Base-by-base conservation (phyloP, 2,329 filamentous ascomycete species). In the Didymella lethalis region DNA sequence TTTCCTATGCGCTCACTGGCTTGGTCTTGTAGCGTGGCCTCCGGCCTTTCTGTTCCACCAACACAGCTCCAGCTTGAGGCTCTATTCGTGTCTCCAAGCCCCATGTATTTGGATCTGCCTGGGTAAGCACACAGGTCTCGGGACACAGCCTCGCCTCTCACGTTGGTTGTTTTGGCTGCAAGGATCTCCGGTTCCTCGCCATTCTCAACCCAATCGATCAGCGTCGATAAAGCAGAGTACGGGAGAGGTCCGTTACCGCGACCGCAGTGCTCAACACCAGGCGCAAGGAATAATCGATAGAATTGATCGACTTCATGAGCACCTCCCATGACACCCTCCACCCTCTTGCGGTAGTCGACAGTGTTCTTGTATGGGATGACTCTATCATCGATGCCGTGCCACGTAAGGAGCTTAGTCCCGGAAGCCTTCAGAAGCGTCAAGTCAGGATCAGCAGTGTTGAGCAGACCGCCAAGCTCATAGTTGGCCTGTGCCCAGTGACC, bases 241-340 rank as follows among this genome's bases (percentile, higher is more conserved):
- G 67, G 70, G 8, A 59, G 29, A 7, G 69, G 62, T 4, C 70
- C 71, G 5, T 46, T 41, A 2, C 71, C 67, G 1, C 52, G 52
- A 4, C 55, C 61, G 32, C 73, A 75, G 31, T 74, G 71, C 29
- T 55, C 57, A 1, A 73, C 67, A 4, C 71, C 72, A 8, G 72
- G 71, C 29, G 68, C 72, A 10, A 75, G 61, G 31, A 76, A 76
- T 5, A 75, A 52, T 12, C 71, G 68, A 44, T 71, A 74, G 57
- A 69, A 75, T 2, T 70, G 55, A 44, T 74, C 61, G 11, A 73
- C 67, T 31, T 64, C 58, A 12, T 64, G 43, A 0, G 66, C 58
- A 10, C 67, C 69, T 1, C 72, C 71, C 68, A 71, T 72, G 26
- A 54, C 38, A 2, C 47, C 58, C 52, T 75, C 67, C 0, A 73